Percentiles rank a stretch among this genome's conserved stretches.
Evolutionary conservation across 305 asterid species (phyloP).

Genomic region (Euphrasia arctica): DNA sequence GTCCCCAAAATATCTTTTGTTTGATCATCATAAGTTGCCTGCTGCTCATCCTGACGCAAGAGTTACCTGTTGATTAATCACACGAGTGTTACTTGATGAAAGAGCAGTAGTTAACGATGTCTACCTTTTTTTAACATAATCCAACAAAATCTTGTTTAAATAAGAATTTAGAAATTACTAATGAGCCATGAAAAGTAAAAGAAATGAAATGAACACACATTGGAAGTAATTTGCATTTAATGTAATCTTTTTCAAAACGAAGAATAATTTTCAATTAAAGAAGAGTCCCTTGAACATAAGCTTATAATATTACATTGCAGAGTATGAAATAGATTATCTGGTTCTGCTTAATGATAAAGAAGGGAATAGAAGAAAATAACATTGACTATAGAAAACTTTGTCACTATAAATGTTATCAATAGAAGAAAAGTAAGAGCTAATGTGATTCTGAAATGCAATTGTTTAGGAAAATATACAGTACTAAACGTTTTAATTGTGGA

Average conservation of each 20-base stretch:
- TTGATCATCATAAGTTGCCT: neutral
- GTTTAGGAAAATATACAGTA: too few species aligned
- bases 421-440: neutral
- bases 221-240: too few species aligned
- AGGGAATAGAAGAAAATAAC: neutral
- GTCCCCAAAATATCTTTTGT: neutral
- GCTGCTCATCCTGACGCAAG: conserved; percentile 13
- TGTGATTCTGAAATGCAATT: too few species aligned
- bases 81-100: neutral
- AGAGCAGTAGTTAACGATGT: neutral
- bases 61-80: conserved; percentile 14
- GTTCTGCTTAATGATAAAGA: neutral
- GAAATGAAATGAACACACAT: too few species aligned
- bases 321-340: too few species aligned
- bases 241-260: too few species aligned
- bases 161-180: too few species aligned
- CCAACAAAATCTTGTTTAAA: neutral
- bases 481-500: neutral
- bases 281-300: too few species aligned
- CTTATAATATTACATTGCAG: neutral
- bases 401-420: neutral
- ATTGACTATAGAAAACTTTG: neutral
- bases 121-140: neutral
- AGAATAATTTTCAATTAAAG: too few species aligned
- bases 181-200: too few species aligned